Evolutionary conservation across 1,139 yeast genomes (phyloP).

Genomic region (Meyerozyma guilliermondii): DNA sequence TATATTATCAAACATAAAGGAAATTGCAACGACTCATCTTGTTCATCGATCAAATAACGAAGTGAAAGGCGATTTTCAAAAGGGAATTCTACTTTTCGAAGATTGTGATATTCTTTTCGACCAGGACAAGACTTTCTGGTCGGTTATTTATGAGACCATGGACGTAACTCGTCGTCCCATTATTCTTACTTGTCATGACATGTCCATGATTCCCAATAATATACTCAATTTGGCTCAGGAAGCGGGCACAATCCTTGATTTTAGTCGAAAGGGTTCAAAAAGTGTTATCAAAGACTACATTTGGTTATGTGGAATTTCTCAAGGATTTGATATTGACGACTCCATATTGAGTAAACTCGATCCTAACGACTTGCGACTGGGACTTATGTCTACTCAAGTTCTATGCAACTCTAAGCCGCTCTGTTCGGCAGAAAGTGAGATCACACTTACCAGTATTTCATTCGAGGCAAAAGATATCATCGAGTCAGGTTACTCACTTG

Average conservation of each 20-base stretch:
- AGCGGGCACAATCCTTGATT: conserved; percentile 32
- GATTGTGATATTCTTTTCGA: conserved; percentile 83
- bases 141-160: conserved; percentile 58
- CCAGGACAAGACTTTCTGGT: conserved; percentile 80
- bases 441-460: neutral
- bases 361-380: conserved; percentile 48
- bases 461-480: conserved; percentile 15
- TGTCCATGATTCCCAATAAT: conserved; percentile 48
- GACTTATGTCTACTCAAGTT: conserved; percentile 53
- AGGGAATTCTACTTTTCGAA: conserved; percentile 73
- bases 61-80: conserved; percentile 39
- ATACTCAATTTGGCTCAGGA: conserved; percentile 43
- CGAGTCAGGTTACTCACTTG: conserved; percentile 11
- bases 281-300: conserved; percentile 25
- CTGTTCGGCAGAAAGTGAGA: neutral
- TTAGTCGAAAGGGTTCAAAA: conserved; percentile 19
- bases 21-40: conserved; percentile 78
- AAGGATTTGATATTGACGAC: conserved; percentile 32
- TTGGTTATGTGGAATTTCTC: conserved; percentile 36
- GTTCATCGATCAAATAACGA: conserved; percentile 42
- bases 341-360: conserved; percentile 27
- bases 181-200: conserved; percentile 65
- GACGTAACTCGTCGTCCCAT: conserved; percentile 74
- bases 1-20: conserved; percentile 59
- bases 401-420: conserved; percentile 32